A percentile compares a stretch with the other conserved stretches of the same genome.
These are phyloP conservation scores for Emergomyces pasteurianus DNA, from an alignment of 2,329 filamentous ascomycete genomes.

Conservation along the genomic window DNA sequence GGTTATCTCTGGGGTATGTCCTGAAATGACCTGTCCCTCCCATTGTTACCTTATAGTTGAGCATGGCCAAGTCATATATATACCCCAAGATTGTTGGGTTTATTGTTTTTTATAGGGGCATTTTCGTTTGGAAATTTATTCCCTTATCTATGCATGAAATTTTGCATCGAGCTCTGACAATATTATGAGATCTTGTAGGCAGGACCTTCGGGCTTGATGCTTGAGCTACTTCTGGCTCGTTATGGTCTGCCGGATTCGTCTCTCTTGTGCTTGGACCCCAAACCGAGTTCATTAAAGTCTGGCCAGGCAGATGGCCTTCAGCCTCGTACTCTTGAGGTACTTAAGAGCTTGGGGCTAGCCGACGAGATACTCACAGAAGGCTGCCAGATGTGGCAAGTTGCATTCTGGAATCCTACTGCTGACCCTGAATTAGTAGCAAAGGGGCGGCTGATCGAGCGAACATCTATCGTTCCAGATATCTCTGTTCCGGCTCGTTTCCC, in stretches of 20 bases:
- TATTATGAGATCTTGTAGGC: slow-evolving; percentile 24
- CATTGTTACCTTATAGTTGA: background rate
- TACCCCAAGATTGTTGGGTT: background rate
- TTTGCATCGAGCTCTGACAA: background rate
- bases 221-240: slow-evolving; percentile 30
- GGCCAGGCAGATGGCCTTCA: slow-evolving; percentile 33
- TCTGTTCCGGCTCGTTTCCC: slow-evolving; percentile 1
- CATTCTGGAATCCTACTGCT: slow-evolving; percentile 49
- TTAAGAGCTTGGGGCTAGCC: slow-evolving; percentile 29
- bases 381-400: slow-evolving; percentile 65
- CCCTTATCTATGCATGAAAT: background rate
- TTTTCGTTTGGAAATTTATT: background rate
- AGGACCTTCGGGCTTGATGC: slow-evolving; percentile 32
- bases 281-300: slow-evolving; percentile 19
- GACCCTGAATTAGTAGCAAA: slow-evolving; percentile 13
- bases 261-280: slow-evolving; percentile 27
- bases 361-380: slow-evolving; percentile 43
- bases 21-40: background rate
- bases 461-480: slow-evolving; percentile 1
- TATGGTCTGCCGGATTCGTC: slow-evolving; percentile 29
- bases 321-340: slow-evolving; percentile 30
- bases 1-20: slow-evolving; percentile 28
- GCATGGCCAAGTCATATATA: background rate
- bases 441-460: slow-evolving; percentile 39
- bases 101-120: background rate